Conservation (phyloP, 2,329 filamentous ascomycete species). For the Epichloe amarillans region DNA sequence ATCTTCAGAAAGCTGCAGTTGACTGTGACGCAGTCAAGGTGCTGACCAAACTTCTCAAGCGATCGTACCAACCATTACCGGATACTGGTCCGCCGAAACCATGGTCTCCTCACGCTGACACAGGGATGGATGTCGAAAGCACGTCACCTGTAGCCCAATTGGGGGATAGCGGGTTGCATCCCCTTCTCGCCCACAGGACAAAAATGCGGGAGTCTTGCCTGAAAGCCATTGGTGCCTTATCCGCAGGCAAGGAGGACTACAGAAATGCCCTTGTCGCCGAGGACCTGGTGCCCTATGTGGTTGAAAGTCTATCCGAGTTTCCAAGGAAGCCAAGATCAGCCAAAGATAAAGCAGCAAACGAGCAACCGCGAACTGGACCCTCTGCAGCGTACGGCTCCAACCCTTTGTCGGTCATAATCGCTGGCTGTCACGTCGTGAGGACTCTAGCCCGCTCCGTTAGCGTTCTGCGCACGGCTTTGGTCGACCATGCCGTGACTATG, state of each 20-base stretch:
- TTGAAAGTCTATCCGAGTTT: constrained; percentile 58
- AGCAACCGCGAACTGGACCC: constrained; percentile 15
- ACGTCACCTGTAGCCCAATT: constrained; percentile 32
- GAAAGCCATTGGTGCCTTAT: constrained; percentile 68
- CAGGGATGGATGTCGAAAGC: constrained; percentile 20
- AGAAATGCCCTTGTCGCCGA: constrained; percentile 71
- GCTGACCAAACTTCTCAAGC: constrained; percentile 35
- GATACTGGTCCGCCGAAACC: constrained; percentile 17
- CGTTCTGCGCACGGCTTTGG: constrained; percentile 70
- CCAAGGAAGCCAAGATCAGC: constrained; percentile 34
- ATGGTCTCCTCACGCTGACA: constrained; percentile 27
- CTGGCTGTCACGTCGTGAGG: constrained; percentile 70
- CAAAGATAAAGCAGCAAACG: constrained; percentile 26
- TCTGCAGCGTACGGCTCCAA: constrained; percentile 53
- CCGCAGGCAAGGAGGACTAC: constrained; percentile 70
- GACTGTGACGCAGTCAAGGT: constrained; percentile 43
- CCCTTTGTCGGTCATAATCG: constrained; percentile 63
- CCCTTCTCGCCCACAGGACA: constrained; percentile 53
- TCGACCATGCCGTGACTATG: constrained; percentile 70
- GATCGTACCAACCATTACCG: constrained; percentile 34
- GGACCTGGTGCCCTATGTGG: constrained; percentile 68
- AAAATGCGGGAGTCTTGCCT: constrained; percentile 64
- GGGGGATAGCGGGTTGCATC: constrained; percentile 47
- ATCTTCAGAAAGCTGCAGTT: constrained; percentile 69
- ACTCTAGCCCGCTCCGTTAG: constrained; percentile 76